Evolutionary conservation across 352 stramenopile species (phyloP).

Genomic region (Phytophthora ohioensis): DNA sequence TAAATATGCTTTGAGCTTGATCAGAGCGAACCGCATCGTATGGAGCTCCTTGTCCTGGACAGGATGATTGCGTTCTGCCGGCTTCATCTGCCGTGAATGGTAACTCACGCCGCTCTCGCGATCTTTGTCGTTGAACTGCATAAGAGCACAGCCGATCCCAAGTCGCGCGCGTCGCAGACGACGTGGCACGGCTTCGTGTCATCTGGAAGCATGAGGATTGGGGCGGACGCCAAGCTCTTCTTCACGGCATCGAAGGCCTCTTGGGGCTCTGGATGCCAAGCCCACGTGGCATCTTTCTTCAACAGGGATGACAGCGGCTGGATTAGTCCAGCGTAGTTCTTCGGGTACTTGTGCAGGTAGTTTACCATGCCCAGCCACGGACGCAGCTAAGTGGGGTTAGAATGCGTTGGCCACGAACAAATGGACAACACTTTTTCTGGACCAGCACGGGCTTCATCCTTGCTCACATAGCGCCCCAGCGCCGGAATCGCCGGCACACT

Average conservation of each 20-base stretch:
- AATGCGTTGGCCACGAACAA: neutral
- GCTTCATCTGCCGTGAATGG: neutral
- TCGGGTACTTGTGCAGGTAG: conserved; percentile 38
- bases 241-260: neutral
- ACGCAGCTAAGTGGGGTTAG: neutral
- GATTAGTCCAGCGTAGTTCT: conserved; percentile 2
- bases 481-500: conserved; percentile 30
- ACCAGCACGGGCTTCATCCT: conserved; percentile 14
- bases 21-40: neutral
- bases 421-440: conserved; percentile 20
- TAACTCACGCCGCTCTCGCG: neutral
- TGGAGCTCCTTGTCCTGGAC: neutral
- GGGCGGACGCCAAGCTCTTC: neutral
- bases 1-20: neutral
- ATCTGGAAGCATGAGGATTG: neutral
- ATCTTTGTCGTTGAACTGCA: neutral
- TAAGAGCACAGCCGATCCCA: neutral
- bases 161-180: neutral
- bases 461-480: conserved; percentile 28
- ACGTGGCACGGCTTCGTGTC: neutral
- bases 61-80: neutral
- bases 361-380: conserved; percentile 6
- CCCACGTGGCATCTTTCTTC: neutral
- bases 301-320: conserved; percentile 4
- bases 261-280: neutral